A percentile compares a stretch with the other conserved stretches of the same genome.
Evolutionary conservation across 192 early-diverging fungal species (phyloP).

Genomic region (Mortierella alpina): DNA sequence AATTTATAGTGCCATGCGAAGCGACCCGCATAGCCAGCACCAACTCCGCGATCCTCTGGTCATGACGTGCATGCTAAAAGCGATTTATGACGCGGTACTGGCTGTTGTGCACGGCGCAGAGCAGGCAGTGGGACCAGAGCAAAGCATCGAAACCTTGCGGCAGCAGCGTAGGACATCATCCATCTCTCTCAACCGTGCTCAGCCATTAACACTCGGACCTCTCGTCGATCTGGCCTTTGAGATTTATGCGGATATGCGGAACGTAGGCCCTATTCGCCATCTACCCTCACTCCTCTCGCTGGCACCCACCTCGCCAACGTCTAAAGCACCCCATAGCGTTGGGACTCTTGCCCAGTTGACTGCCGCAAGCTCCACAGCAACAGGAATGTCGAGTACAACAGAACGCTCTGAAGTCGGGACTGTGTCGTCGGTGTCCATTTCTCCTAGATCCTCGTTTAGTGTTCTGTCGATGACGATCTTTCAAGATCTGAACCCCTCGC

Average conservation of each 20-base stretch:
- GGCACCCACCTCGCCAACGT: slow-evolving; percentile 22
- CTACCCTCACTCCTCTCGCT: slow-evolving; percentile 22
- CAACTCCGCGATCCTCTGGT: slow-evolving; percentile 43
- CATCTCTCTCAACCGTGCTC: slow-evolving; percentile 36
- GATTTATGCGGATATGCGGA: slow-evolving; percentile 43
- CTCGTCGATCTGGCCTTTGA: slow-evolving; percentile 49
- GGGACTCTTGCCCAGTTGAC: not conserved
- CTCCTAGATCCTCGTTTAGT: slow-evolving; percentile 30
- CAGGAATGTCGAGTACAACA: not conserved
- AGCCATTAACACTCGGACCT: slow-evolving; percentile 47
- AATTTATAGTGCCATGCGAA: slow-evolving; percentile 32
- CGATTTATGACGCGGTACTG: slow-evolving; percentile 36
- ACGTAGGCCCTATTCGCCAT: slow-evolving; percentile 44
- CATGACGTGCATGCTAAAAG: slow-evolving; percentile 47
- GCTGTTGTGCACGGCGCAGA: slow-evolving; percentile 28
- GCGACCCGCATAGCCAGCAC: slow-evolving; percentile 27
- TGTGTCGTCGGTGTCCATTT: slow-evolving; percentile 11
- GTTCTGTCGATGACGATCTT: slow-evolving; percentile 8
- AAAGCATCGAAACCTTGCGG: slow-evolving; percentile 6
- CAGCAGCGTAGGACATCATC: slow-evolving; percentile 39
- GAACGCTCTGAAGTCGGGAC: slow-evolving; percentile 1
- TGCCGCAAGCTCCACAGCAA: not conserved
- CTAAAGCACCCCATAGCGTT: not conserved
- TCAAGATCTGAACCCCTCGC: slow-evolving; percentile 36
- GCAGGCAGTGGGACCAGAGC: not conserved